phyloP scores from a whole-genome alignment of 352 stramenopile species.

The Pythium chondricola region DNA sequence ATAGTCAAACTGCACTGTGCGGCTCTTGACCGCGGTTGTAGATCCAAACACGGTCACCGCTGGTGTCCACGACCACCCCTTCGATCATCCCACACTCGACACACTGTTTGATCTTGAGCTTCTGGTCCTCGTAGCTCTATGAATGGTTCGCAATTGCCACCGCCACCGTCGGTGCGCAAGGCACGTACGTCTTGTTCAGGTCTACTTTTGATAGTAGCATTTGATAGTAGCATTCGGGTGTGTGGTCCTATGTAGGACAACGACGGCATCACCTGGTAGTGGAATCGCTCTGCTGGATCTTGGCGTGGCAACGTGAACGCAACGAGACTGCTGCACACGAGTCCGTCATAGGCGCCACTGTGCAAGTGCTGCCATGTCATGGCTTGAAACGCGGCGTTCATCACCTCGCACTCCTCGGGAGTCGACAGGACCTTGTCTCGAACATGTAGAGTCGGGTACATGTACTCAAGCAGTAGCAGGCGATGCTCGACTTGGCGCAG shows the following conservation, averaged over 20 bases:
- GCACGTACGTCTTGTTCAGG: not conserved
- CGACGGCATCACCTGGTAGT: not conserved
- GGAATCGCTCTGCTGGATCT: not conserved
- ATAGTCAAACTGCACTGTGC: not conserved
- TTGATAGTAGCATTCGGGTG: not conserved
- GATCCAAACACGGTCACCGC: not conserved
- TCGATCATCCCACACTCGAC: not conserved
- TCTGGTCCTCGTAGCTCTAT: not conserved
- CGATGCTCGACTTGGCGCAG: not conserved
- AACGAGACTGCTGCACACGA: not conserved
- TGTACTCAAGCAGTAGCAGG: not conserved
- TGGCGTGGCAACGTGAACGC: not conserved
- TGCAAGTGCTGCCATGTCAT: not conserved
- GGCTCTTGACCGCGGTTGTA: not conserved
- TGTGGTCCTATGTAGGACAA: not conserved
- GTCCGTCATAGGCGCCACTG: not conserved
- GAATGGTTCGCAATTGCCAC: not conserved
- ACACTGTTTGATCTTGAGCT: not conserved
- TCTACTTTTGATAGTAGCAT: not conserved
- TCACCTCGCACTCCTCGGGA: not conserved
- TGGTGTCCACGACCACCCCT: not conserved
- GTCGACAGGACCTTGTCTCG: not conserved
- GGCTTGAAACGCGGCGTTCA: not conserved
- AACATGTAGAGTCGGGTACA: not conserved
- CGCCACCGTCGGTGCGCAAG: not conserved